Percentiles rank a stretch among this genome's conserved stretches.
Evolutionary conservation across 768 basidiomycete species (phyloP).

Genomic region (Russula sp.): DNA sequence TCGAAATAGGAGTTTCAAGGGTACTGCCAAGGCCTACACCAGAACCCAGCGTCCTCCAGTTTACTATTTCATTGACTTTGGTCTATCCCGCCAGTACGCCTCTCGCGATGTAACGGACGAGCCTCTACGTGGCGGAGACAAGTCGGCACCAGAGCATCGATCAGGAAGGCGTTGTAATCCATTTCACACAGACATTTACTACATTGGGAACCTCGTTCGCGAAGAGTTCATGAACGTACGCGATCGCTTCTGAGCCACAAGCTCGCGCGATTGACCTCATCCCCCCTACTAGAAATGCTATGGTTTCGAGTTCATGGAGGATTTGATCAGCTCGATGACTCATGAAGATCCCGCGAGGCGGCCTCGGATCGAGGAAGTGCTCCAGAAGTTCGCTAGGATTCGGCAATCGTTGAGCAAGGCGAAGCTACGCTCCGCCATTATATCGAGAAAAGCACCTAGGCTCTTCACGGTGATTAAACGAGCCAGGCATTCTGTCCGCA

Average conservation of each 20-base stretch:
- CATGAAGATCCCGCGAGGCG: conserved; percentile 26
- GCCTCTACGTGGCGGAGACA: conserved; percentile 39
- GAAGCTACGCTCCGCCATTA: conserved; percentile 12
- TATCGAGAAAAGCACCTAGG: not conserved
- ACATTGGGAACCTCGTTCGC: conserved; percentile 32
- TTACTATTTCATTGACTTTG: conserved; percentile 31
- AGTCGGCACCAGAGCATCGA: conserved; percentile 33
- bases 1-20: conserved; percentile 26
- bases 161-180: conserved; percentile 26
- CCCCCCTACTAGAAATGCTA: conserved; percentile 20
- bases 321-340: conserved; percentile 28
- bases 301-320: conserved; percentile 27
- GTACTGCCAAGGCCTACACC: conserved; percentile 22
- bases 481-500: conserved; percentile 4
- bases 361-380: conserved; percentile 25
- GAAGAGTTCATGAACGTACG: conserved; percentile 29
- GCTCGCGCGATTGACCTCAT: not conserved
- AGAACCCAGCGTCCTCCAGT: conserved; percentile 27
- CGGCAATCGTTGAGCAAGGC: not conserved
- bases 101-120: conserved; percentile 28
- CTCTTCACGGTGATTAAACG: not conserved
- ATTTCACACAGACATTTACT: conserved; percentile 35
- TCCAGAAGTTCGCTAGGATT: conserved; percentile 2
- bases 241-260: not conserved
- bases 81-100: conserved; percentile 26